These are phyloP conservation scores for Panaeolus papilionaceus DNA, from an alignment of 768 basidiomycete species.

Conservation along the genomic window DNA sequence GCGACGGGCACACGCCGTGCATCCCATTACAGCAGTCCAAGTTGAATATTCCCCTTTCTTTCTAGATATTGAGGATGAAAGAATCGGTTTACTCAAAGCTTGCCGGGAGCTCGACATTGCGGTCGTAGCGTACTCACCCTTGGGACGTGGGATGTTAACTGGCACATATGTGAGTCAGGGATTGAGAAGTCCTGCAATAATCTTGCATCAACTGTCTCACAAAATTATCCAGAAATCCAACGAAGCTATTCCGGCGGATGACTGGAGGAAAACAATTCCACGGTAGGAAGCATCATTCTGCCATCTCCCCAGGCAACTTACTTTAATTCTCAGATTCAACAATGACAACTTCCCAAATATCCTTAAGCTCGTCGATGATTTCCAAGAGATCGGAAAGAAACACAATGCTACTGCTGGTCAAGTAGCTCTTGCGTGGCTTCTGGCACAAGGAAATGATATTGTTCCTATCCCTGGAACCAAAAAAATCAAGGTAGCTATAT, in stretches of 20 bases:
- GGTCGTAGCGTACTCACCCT: conserved; percentile 56
- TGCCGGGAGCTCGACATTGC: conserved; percentile 54
- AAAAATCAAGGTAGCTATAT: conserved; percentile 28
- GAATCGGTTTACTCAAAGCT: conserved; percentile 46
- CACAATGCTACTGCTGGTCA: conserved; percentile 50
- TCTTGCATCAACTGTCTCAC: background rate
- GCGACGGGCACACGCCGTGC: conserved; percentile 57
- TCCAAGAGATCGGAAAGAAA: conserved; percentile 41
- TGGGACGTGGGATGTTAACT: conserved; percentile 57
- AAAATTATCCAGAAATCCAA: conserved; percentile 37
- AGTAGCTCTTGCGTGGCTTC: conserved; percentile 52
- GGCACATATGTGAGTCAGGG: conserved; percentile 34
- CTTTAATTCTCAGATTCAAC: conserved; percentile 32
- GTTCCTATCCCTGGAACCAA: conserved; percentile 55
- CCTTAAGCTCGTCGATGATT: conserved; percentile 42
- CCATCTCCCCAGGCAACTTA: background rate
- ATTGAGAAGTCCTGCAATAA: background rate
- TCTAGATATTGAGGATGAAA: conserved; percentile 51
- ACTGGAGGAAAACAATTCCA: conserved; percentile 45
- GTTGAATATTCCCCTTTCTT: conserved; percentile 59
- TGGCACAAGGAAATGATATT: conserved; percentile 50
- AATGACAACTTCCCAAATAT: conserved; percentile 53
- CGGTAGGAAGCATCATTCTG: conserved; percentile 27
- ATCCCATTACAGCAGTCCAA: conserved; percentile 56
- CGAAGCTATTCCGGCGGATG: conserved; percentile 44